A percentile compares a stretch with the other conserved stretches of the same genome.
Conservation (phyloP, 352 stramenopile genomes). For the Phytophthora macrochlamydospora region DNA sequence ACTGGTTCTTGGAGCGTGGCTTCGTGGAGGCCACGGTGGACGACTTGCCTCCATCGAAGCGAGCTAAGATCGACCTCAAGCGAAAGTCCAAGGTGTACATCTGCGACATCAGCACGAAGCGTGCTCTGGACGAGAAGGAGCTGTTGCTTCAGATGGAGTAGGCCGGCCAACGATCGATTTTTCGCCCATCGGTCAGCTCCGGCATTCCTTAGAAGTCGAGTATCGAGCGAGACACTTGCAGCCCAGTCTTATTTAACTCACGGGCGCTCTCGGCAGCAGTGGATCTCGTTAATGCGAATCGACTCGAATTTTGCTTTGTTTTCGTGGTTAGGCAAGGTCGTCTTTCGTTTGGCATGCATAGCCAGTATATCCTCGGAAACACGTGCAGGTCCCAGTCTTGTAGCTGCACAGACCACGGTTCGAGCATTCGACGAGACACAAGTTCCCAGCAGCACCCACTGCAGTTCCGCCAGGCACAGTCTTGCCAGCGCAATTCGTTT, state of each 20-base stretch:
- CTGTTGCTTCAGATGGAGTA: conserved; percentile 71
- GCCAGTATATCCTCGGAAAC: conserved; percentile 81
- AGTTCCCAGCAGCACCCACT: conserved; percentile 68
- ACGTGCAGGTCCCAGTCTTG: conserved; percentile 79
- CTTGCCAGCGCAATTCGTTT: conserved; percentile 76
- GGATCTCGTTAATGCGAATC: conserved; percentile 20
- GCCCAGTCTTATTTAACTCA: conserved; percentile 31
- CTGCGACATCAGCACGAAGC: conserved; percentile 88
- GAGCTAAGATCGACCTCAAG: conserved; percentile 78
- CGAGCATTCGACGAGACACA: conserved; percentile 93
- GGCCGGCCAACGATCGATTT: conserved; percentile 23
- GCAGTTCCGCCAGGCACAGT: conserved; percentile 42
- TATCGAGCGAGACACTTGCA: conserved; percentile 15
- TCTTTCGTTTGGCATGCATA: conserved; percentile 63
- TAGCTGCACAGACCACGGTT: conserved; percentile 93
- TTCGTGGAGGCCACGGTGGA: conserved; percentile 92
- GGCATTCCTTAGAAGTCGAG: conserved; percentile 25
- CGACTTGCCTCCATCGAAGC: conserved; percentile 86
- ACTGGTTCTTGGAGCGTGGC: conserved; percentile 98
- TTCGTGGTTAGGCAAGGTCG: conserved; percentile 26
- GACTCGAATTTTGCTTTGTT: conserved; percentile 15
- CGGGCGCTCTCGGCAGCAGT: conserved; percentile 22
- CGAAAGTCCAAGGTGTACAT: conserved; percentile 90
- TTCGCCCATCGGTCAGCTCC: conserved; percentile 32
- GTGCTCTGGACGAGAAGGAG: conserved; percentile 84